Percentiles rank a stretch among this genome's conserved stretches.
Conservation (phyloP, 192 early-diverging fungal species). For the Neocallimastix lanati region DNA sequence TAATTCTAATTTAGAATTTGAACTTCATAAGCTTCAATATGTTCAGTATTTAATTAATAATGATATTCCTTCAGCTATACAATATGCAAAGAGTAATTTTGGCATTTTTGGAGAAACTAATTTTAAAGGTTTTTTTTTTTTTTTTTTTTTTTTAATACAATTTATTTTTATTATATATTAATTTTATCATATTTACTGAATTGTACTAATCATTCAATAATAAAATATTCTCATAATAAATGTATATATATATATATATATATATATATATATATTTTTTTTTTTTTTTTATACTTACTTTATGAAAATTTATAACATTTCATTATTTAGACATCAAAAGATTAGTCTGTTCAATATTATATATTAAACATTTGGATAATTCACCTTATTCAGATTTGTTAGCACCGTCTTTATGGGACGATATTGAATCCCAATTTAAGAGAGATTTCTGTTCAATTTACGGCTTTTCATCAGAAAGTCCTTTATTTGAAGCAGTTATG, state of each 20-base stretch:
- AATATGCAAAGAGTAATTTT: slow-evolving; percentile 58
- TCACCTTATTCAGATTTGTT: slow-evolving; percentile 37
- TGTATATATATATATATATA: no score
- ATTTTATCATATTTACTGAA: no score
- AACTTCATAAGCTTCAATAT: slow-evolving; percentile 60
- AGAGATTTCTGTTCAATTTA: slow-evolving; percentile 63
- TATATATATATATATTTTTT: no score
- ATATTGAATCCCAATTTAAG: slow-evolving; percentile 48
- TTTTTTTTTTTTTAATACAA: no score
- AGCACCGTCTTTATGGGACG: slow-evolving; percentile 15
- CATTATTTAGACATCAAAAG: slow-evolving; percentile 26
- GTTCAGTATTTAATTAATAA: slow-evolving; percentile 45
- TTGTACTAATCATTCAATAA: no score
- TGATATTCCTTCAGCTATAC: slow-evolving; percentile 34
- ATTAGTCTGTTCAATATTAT: slow-evolving; percentile 28
- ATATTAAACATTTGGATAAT: slow-evolving; percentile 11
- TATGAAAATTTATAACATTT: background rate
- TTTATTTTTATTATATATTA: background rate
- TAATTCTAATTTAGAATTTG: slow-evolving; percentile 64
- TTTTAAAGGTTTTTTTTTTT: slow-evolving; percentile 39
- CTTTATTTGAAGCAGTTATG: slow-evolving; percentile 38
- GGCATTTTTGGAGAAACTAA: slow-evolving; percentile 37
- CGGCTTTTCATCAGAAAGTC: slow-evolving; percentile 48
- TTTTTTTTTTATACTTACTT: no score
- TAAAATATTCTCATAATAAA: no score